Evolutionary conservation across 148 eudicot species (phyloP), one percentile per base, ranked within the genome.

Genomic region (Rhododendron williamsianum): DNA sequence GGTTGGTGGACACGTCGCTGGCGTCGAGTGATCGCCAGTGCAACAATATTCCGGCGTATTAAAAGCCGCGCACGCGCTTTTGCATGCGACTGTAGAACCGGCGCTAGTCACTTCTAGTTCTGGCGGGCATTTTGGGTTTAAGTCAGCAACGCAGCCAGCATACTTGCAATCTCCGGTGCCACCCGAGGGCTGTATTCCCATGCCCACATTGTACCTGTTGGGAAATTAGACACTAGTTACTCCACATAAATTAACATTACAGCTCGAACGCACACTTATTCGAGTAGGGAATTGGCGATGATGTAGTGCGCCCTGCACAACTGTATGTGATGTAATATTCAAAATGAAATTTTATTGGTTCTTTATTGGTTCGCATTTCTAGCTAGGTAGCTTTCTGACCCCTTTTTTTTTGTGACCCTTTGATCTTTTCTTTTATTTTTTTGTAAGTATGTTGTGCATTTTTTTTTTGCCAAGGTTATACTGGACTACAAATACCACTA

Each of bases 1-100:
- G 33, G 94, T 91, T 56, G 98, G 91, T 49, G 91, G 27, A 85
- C 98, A 95, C 0, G 92, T 95, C 23, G 49, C 81, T 30, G 98
- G 93, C n/a, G 87, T 88, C 19, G 91, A 84, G 65, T 91, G 91
- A 13, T 90, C 93, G 0, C 93, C 95, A 7, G 94, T 91, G 89
- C 98, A 95, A 41, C 98, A 95, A 52, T 76, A 95, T 84, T 94
- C 94, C 8, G 95, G 88, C 9, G 87, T 41, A 27, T 88, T 88
- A 30, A 95, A 95, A 13, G 93, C 91, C 0, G 90, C 90, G 15
- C 98, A 94, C 3, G 98, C 87, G 71, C 97, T 94, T 84, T 86
- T 90, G 79, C 98, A 95, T 0, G 95, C 98, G n/a, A 93, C 93
- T 76, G 91, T 91, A 38, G 38, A 10, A 13, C 88, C 87, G 13